A percentile compares a stretch with the other conserved stretches of the same genome.
Evolutionary conservation across 1,139 yeast species (phyloP).

Genomic region (Pneumocystis jirovecii): DNA sequence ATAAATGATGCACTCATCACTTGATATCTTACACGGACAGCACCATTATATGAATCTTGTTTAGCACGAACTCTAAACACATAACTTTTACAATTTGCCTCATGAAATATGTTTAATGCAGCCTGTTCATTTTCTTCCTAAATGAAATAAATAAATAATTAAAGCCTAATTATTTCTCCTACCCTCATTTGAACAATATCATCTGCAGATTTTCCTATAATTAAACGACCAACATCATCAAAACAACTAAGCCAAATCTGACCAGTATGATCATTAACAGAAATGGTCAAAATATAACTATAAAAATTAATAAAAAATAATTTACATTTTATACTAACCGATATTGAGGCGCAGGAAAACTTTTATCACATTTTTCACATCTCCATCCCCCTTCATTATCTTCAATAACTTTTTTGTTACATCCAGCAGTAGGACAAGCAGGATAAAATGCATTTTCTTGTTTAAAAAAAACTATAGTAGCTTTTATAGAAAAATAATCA

Average conservation of each 20-base stretch:
- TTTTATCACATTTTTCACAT: constrained; percentile 78
- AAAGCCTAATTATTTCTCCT: constrained; percentile 26
- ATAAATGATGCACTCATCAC: constrained; percentile 41
- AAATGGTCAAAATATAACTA: constrained; percentile 39
- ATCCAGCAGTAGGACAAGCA: constrained; percentile 58
- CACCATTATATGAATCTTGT: constrained; percentile 72
- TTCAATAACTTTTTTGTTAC: constrained; percentile 72
- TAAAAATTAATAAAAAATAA: background rate
- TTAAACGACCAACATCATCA: constrained; percentile 61
- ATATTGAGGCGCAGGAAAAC: constrained; percentile 52
- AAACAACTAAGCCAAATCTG: constrained; percentile 79
- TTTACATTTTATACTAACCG: constrained; percentile 33
- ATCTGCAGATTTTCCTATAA: constrained; percentile 57
- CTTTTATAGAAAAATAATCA: constrained; percentile 64
- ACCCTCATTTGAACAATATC: constrained; percentile 36
- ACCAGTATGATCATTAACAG: constrained; percentile 65
- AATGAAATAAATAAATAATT: constrained; percentile 15
- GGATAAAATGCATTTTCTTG: constrained; percentile 75
- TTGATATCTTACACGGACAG: constrained; percentile 59
- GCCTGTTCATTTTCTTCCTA: constrained; percentile 31
- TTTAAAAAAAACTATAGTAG: constrained; percentile 54
- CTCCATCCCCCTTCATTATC: constrained; percentile 56
- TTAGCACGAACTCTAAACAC: constrained; percentile 66
- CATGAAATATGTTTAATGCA: constrained; percentile 36
- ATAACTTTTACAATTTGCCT: constrained; percentile 51